Base-by-base conservation (phyloP, 2,329 filamentous ascomycete genomes). In the Hypoxylon sp. region DNA sequence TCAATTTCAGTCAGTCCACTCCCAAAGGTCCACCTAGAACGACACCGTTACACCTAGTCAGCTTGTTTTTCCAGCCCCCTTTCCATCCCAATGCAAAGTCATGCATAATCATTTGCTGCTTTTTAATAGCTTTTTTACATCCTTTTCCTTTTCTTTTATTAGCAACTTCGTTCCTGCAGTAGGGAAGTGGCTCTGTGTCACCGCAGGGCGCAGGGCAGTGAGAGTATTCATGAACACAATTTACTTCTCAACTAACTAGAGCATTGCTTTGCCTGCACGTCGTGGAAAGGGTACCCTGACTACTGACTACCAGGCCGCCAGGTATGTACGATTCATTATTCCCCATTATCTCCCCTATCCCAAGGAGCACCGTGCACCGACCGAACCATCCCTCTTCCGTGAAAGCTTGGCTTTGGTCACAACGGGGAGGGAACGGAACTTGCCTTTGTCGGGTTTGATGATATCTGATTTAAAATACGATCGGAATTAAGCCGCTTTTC, bases 151-250 rank as follows among this genome's bases (percentile, higher is more conserved):
- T 70, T 71, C 71, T 75, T 71, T 71, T 70, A 73, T 67, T 66
- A 71, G 64, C 62, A 69, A 67, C 59, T 54, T 63, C 64, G 74
- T 76, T 76, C 74, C 74, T 76, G 74, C 74, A 76, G 73, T 73
- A 76, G 74, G 73, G 73, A 67, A 65, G 63, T 61, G 68, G 58
- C 57, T 66, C 58, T 69, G 68, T 72, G 66, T 63, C 51, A 72
- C 70, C 51, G 57, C 56, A 51, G 60, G 54, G 52, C 54, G 58
- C 58, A 51, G 60, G 60, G 51, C 37, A n/a, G 48, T 53, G 60
- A 42, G 42, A 47, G 57, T 42, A 54, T 52, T 68, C 8, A 44
- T 39, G 39, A 42, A 19, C 39, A 50, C 39, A 50, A 58, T 31
- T 44, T 48, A 26, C 54, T 46, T 57, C 48, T 51, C 53, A 17